Base-by-base conservation (phyloP, 2,329 filamentous ascomycete species). In the Pyricularia grisea region DNA sequence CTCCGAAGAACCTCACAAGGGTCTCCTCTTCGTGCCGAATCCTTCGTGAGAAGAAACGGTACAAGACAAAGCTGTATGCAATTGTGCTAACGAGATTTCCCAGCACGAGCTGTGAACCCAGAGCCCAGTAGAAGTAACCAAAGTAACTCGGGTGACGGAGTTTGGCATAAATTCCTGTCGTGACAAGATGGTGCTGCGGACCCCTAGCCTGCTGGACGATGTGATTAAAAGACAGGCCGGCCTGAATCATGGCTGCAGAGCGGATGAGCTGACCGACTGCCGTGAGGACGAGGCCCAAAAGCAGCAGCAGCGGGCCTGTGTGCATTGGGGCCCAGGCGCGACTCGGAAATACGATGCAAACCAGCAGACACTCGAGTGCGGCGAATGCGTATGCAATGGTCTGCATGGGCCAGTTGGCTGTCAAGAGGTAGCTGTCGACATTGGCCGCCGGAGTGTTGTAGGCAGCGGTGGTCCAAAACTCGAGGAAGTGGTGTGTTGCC, bases 61-160 rank as follows among this genome's bases (percentile, higher is more conserved):
- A 97, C 73, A 99, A 78, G 20, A 96, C 90, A 9, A 85, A 77
- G 0, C 87, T 80, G 81, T 97, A 98, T 1, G 80, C 91, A 7
- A 89, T 73, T 69, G 96, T 88, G 77, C 93, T 97, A 2, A 97
- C 72, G 10, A 86, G 80, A 79, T 99, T 99, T 23, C 94, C 94
- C 72, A 97, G 83, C 68, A 97, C 88, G 63, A 98, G 76, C 82
- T 99, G 95, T 14, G 94, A 97, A 5, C 95, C 95, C n/a, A 98
- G 76, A 0, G 92, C 93, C 94, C 94, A 99, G 89, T 93, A 98
- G 79, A 97, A 99, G 82, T 97, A 99, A 3, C 94, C 95, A 81
- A 98, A 97, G 80, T 99, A 99, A 70, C 91, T 91, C 14, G 95
- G 95, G 78, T 99, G 95, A 28, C 95, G 84, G 68, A 96, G 81